phyloP scores from a whole-genome alignment of 345 rosid genomes.

The Salix udensis region DNA sequence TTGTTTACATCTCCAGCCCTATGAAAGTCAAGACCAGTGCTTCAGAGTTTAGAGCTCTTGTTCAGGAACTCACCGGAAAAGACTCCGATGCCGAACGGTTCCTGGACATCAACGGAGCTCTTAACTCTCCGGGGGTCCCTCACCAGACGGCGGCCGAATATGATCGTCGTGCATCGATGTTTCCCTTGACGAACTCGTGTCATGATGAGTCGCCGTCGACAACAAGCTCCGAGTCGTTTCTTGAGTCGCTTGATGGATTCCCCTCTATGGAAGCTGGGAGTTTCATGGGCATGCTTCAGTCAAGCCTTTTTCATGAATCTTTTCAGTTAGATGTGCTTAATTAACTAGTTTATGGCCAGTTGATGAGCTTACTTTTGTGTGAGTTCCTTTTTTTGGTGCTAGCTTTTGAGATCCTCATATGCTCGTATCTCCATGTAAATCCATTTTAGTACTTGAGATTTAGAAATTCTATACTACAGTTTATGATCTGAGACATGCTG shows the following conservation, averaged over 20 bases:
- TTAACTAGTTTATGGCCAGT: background rate
- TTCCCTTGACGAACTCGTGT: background rate
- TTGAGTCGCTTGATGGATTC: slow-evolving; percentile 20
- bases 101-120: slow-evolving; percentile 17
- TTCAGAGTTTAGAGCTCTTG: slow-evolving; percentile 67
- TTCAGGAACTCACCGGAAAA: slow-evolving; percentile 83
- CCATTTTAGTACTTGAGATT: background rate
- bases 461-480: background rate
- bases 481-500: background rate
- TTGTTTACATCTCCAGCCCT: slow-evolving; percentile 78
- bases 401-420: background rate
- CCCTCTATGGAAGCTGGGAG: slow-evolving; percentile 20
- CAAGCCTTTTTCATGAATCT: slow-evolving; percentile 25
- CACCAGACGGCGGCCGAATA: background rate
- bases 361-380: background rate
- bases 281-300: slow-evolving; percentile 31
- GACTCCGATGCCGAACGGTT: slow-evolving; percentile 54
- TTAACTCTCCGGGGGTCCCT: background rate
- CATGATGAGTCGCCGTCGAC: slow-evolving; percentile 5
- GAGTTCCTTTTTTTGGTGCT: background rate
- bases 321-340: slow-evolving; percentile 24
- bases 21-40: slow-evolving; percentile 72
- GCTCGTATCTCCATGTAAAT: background rate
- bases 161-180: slow-evolving; percentile 1
- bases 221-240: slow-evolving; percentile 11